Base-by-base conservation (phyloP, 768 basidiomycete species). In the Hericium alpestre region DNA sequence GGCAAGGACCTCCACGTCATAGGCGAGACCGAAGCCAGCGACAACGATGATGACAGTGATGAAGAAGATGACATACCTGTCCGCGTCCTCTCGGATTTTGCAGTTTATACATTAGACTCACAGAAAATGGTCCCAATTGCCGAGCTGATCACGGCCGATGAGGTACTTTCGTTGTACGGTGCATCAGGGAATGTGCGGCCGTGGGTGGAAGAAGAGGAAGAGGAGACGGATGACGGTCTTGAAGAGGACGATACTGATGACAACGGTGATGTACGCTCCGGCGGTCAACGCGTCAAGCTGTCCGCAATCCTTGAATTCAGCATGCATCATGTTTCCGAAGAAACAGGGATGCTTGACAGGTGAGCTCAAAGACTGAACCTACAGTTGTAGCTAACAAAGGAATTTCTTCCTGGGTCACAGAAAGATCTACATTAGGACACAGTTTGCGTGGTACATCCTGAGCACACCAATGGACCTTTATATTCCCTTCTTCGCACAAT, bases 381-480 rank as follows among this genome's bases (percentile, higher is more conserved):
- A 4, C 27, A 5, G 2, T 13, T 27, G 12, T 43, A 8, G 39
- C 23, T 46, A 10, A 16, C 20, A 22, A 11, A 38, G 27, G 9
- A 9, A 43, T 20, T 51, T 51, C 15, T 16, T 38, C 0, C 6
- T 18, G 9, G 10, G 11, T 46, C 20, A 13, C 53, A 87, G 86
- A 22, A 80, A 81, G 58, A 76, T 87, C 2, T 88, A 83, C 58
- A 67, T 89, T 27, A 75, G 78, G 48, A 88, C 87, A 0, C 48
- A 72, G 47, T 66, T 69, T 66, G 84, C 86, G 0, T 89, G 86
- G 86, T 89, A 89, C 59, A 83, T 87, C 55, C 73, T 89, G 2
- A 73, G 75, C 11, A 58, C 59, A 1, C 83, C 86, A 0, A 74
- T 79, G 0, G 48, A 53, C 1, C 38, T 55, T 2, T 88, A 88